Conservation (phyloP, 495 filamentous ascomycete genomes). For the Neurospora tetrasperma region DNA sequence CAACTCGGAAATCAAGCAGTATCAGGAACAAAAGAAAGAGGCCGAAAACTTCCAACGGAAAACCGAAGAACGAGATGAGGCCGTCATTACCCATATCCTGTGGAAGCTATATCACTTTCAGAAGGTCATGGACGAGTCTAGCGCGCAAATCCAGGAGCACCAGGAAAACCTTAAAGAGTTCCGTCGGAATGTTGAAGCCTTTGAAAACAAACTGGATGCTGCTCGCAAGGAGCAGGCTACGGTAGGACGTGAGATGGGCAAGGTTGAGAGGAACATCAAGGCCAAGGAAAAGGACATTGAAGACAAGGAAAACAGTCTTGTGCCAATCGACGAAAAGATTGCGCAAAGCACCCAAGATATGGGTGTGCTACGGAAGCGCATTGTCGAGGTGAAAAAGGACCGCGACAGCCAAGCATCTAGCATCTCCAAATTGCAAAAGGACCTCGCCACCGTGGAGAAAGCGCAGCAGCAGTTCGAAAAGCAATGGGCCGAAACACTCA, state of each 20-base stretch:
- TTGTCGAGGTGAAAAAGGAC: conserved; percentile 64
- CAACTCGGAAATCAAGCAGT: conserved; percentile 96
- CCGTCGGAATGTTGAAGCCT: conserved; percentile 76
- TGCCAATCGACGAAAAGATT: conserved; percentile 90
- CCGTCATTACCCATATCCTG: conserved; percentile 85
- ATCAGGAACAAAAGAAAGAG: conserved; percentile 93
- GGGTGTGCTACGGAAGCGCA: conserved; percentile 51
- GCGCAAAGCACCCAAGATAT: conserved; percentile 65
- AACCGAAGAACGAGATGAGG: conserved; percentile 79
- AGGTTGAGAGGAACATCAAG: conserved; percentile 72
- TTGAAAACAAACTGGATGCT: conserved; percentile 69
- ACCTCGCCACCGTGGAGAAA: conserved; percentile 76
- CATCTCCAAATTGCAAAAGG: conserved; percentile 63
- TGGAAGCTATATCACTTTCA: conserved; percentile 99
- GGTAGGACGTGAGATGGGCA: conserved; percentile 67
- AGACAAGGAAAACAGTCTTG: conserved; percentile 69
- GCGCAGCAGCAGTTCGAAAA: conserved; percentile 82
- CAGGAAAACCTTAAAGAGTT: conserved; percentile 95
- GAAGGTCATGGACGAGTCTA: conserved; percentile 81
- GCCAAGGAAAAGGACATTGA: conserved; percentile 83
- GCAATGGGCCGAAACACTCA: conserved; percentile 71
- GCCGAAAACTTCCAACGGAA: conserved; percentile 86
- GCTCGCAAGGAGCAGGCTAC: conserved; percentile 79
- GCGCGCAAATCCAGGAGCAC: conserved; percentile 81
- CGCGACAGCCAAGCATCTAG: conserved; percentile 55